Conservation (phyloP, 306 rosid genomes). For the Begonia peltatifolia region DNA sequence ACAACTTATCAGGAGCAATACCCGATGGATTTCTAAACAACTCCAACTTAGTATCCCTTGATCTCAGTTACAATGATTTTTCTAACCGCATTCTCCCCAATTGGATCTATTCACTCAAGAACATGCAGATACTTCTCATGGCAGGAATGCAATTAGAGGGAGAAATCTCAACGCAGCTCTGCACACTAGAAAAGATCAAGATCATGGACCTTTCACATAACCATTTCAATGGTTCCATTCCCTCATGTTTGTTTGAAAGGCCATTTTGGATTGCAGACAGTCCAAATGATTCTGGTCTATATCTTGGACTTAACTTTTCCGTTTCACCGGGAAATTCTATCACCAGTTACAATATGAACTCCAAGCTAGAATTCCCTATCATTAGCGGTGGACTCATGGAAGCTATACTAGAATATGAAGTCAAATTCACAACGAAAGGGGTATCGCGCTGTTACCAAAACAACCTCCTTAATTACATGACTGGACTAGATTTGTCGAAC, state of each 20-base stretch:
- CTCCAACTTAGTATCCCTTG: not conserved
- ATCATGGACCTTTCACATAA: slow-evolving; percentile 8
- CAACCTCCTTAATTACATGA: too few species aligned
- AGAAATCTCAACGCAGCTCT: not conserved
- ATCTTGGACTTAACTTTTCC: fast-evolving
- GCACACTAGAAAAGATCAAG: not conserved
- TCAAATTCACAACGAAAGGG: too few species aligned
- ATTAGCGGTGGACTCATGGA: too few species aligned
- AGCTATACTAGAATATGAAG: too few species aligned
- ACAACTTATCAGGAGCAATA: not conserved
- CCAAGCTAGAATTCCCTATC: too few species aligned
- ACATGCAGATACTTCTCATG: not conserved
- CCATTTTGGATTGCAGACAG: not conserved
- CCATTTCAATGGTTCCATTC: slow-evolving; percentile 4
- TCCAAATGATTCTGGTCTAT: not conserved
- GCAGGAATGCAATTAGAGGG: slow-evolving; percentile 1
- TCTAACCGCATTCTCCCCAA: not conserved
- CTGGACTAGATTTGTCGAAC: too few species aligned
- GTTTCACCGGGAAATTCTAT: too few species aligned
- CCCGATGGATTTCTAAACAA: not conserved
- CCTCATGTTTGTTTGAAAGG: slow-evolving; percentile 1
- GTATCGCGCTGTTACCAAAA: too few species aligned
- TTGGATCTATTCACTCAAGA: not conserved
- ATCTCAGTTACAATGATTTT: slow-evolving; percentile 1
- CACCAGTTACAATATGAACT: too few species aligned